Evolutionary conservation across 306 rosid genomes (phyloP).

Genomic region (Casuarina cunninghamiana): DNA sequence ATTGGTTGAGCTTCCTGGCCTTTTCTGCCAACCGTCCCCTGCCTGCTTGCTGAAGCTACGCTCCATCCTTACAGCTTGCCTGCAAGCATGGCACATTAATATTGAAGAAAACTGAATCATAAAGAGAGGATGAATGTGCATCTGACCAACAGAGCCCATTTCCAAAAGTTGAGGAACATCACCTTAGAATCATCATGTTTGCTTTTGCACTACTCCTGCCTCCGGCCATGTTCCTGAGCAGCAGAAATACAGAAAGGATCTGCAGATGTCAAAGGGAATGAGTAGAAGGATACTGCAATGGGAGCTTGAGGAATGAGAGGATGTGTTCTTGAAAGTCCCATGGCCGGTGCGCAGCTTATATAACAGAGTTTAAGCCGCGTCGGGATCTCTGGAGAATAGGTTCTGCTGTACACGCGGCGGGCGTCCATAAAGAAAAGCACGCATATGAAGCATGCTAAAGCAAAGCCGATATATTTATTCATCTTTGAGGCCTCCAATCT

Average conservation of each 20-base stretch:
- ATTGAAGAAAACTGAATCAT: no score
- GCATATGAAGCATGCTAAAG: background rate
- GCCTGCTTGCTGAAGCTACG: background rate
- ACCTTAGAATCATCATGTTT: background rate
- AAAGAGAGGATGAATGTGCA: no score
- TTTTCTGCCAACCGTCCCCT: background rate
- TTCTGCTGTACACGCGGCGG: background rate
- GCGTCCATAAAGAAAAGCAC: background rate
- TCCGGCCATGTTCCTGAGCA: background rate
- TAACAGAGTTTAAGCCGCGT: background rate
- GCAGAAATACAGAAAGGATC: background rate
- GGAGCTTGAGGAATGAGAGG: background rate
- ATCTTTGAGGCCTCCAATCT: background rate
- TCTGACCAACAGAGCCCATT: no score
- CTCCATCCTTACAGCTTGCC: background rate
- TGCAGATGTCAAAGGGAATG: background rate
- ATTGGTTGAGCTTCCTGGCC: background rate
- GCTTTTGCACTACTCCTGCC: background rate
- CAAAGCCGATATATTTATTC: background rate
- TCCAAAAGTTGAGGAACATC: background rate
- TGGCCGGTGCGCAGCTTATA: background rate
- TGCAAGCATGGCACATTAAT: background rate
- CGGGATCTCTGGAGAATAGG: background rate
- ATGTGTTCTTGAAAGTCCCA: background rate
- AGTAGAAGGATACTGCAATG: background rate